phyloP scores from a whole-genome alignment of 352 stramenopile species.

The Blastocystis sp. region DNA sequence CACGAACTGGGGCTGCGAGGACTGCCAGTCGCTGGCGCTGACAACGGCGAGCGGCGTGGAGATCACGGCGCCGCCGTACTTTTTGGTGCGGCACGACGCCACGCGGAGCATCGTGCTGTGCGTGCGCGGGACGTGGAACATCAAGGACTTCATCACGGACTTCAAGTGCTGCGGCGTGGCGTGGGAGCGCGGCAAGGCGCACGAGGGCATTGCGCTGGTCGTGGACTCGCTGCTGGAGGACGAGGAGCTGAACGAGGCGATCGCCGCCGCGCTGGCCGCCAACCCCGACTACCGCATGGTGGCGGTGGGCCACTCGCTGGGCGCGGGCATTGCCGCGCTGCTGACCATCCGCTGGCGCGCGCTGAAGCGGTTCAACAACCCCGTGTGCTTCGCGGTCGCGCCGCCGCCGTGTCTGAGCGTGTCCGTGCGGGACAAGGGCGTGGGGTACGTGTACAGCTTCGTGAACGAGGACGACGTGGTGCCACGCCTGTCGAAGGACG shows the following conservation, averaged over 20 bases:
- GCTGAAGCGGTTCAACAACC: background rate
- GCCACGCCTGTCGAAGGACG: background rate
- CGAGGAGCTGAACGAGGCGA: background rate
- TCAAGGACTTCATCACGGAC: conserved; percentile 54
- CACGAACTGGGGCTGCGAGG: conserved; percentile 20
- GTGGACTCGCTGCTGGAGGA: background rate
- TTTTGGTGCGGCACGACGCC: background rate
- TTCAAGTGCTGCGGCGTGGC: conserved; percentile 3
- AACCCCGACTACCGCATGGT: conserved; percentile 5
- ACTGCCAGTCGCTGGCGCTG: background rate
- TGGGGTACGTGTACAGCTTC: background rate
- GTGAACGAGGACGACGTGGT: background rate
- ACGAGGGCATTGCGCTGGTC: background rate
- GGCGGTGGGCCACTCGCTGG: conserved; percentile 52
- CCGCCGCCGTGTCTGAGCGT: background rate
- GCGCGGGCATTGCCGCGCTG: conserved; percentile 11
- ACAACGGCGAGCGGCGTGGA: background rate
- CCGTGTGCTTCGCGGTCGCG: background rate
- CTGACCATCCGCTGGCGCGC: background rate
- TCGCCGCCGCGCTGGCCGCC: background rate
- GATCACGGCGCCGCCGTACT: background rate
- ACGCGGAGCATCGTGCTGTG: background rate
- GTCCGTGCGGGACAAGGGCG: background rate
- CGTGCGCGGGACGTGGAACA: conserved; percentile 51
- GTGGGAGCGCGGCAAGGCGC: background rate